Base-by-base conservation (phyloP, 2,329 filamentous ascomycete genomes). In the Fusarium buharicum region DNA sequence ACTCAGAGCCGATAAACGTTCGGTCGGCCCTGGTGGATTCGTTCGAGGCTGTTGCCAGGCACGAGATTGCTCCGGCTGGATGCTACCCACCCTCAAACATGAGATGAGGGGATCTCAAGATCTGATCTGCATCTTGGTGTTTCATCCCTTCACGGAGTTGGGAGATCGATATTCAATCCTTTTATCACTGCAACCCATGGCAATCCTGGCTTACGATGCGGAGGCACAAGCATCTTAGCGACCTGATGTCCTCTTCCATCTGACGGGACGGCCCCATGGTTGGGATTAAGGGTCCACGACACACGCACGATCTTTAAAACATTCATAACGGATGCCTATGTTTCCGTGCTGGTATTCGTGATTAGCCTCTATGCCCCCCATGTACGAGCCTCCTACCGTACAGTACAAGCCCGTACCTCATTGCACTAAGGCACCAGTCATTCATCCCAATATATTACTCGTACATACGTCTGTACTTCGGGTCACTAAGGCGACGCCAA, bases 111-210 rank as follows among this genome's bases (percentile, higher is more conserved):
- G 39, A 54, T 50, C 34, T 47, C n/a, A 30, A 22, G 31, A 44
- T 50, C 13, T 14, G 38, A 31, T 20, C 20, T 27, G 17, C 17
- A 65, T 50, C 41, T 50, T 44, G 34, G 43, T 58, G 44, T 58
- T 28, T 44, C 38, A 13, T 37, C 13, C 37, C 13, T 3, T 5
- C 24, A 7, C 5, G n/a, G 17, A 36, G 22, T 39, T 34, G 37
- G 36, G 5, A 40, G 51, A 58, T 62, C 38, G 17, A 24, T 30
- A 30, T 22, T 30, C 30, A 37, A 39, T 55, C 22, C 28, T 11
- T 22, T 20, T 38, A 17, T 18, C 18, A 18, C 20, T 24, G 11
- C 4, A 36, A 13, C n/a, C 8, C 31, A 36, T 6, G 17, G 11
- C 12, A 33, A 47, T 34, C 28, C 36, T 11, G 17, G 18, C 8